Evolutionary conservation across 768 basidiomycete genomes (phyloP).

Genomic region (Paxillus ammoniavirescens): DNA sequence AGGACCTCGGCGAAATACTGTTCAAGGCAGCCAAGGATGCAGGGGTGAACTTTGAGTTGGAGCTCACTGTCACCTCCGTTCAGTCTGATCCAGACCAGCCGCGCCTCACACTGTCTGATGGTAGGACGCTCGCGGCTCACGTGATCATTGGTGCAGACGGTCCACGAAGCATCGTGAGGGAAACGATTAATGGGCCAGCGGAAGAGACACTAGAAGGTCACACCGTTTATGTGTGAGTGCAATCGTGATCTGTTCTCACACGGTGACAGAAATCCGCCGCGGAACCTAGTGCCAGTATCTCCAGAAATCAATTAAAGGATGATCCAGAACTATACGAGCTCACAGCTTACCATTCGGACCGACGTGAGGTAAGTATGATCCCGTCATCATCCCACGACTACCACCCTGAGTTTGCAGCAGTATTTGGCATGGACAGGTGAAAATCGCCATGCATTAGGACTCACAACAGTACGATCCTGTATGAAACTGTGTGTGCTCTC

Average conservation of each 20-base stretch:
- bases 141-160: constrained; percentile 67
- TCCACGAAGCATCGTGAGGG: constrained; percentile 41
- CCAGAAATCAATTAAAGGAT: constrained; percentile 39
- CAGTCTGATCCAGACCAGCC: constrained; percentile 27
- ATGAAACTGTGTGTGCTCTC: not conserved
- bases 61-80: constrained; percentile 36
- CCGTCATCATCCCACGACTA: not conserved
- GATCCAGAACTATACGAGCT: constrained; percentile 42
- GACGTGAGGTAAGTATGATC: constrained; percentile 20
- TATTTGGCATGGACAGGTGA: constrained; percentile 29
- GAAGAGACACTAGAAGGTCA: constrained; percentile 27
- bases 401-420: constrained; percentile 6
- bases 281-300: constrained; percentile 38
- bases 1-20: constrained; percentile 51
- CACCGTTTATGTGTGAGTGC: constrained; percentile 47
- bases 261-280: not conserved
- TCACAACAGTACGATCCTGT: constrained; percentile 23
- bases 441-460: constrained; percentile 18
- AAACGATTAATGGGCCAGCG: constrained; percentile 34
- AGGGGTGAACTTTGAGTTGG: constrained; percentile 52
- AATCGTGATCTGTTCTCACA: constrained; percentile 5
- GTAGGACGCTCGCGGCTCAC: constrained; percentile 48
- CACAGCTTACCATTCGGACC: constrained; percentile 20
- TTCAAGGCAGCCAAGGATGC: constrained; percentile 44
- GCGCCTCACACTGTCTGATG: constrained; percentile 38